Evolutionary conservation across 2,329 filamentous ascomycete genomes (phyloP).

Genomic region (Tolypocladium cylindrosporum): DNA sequence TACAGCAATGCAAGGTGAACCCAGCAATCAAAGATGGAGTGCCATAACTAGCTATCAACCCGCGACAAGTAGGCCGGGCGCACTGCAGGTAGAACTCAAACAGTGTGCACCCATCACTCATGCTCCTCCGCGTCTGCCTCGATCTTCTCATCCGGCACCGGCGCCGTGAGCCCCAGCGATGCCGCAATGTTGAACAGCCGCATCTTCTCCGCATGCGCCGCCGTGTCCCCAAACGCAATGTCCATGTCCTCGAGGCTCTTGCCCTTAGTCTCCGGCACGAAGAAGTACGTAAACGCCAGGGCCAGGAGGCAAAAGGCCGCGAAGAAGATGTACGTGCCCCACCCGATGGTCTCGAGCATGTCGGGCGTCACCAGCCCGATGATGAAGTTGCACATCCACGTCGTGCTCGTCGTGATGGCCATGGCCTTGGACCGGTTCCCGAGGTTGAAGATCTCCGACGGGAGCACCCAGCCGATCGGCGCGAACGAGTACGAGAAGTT

Average conservation of each 20-base stretch:
- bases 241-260: constrained; percentile 49
- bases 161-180: constrained; percentile 13
- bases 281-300: constrained; percentile 39
- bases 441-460: constrained; percentile 51
- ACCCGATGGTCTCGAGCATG: constrained; percentile 41
- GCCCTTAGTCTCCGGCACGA: constrained; percentile 49
- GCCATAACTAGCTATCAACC: no score
- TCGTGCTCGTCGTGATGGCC: constrained; percentile 43
- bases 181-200: constrained; percentile 15
- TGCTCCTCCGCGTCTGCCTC: background rate
- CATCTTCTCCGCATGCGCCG: constrained; percentile 23
- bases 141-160: constrained; percentile 10
- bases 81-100: background rate
- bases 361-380: constrained; percentile 27
- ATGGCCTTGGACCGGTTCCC: constrained; percentile 50
- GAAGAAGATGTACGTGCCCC: constrained; percentile 51
- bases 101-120: background rate
- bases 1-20: no score
- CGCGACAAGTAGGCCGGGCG: background rate
- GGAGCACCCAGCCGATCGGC: constrained; percentile 55
- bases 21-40: no score
- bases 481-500: constrained; percentile 55
- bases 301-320: constrained; percentile 41
- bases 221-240: constrained; percentile 28
- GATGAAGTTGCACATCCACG: constrained; percentile 27